Percentiles rank a stretch among this genome's conserved stretches.
Evolutionary conservation across 177 flowering plant genomes (phyloP).

Genomic region (Vitis hybrid): DNA sequence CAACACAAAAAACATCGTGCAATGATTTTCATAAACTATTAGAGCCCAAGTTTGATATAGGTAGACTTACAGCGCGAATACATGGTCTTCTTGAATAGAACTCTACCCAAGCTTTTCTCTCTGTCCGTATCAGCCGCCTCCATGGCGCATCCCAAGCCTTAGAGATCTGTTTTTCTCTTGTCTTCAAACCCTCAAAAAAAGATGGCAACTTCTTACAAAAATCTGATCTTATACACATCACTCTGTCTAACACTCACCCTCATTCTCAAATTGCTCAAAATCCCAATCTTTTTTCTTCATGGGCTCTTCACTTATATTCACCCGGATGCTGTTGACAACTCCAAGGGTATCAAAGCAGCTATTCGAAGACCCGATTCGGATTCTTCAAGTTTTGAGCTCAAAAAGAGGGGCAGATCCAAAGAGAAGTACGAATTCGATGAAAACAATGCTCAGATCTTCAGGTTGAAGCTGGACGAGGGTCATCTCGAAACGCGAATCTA

Average conservation of each 20-base stretch:
- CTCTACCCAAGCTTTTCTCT: no score
- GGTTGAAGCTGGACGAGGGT: slow-evolving; percentile 61
- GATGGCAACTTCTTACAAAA: slow-evolving; percentile 24
- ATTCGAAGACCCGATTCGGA: slow-evolving; percentile 66
- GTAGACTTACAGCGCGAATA: no score
- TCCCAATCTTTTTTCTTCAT: slow-evolving; percentile 64
- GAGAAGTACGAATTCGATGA: slow-evolving; percentile 81
- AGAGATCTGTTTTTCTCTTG: neutral
- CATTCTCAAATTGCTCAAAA: slow-evolving; percentile 43
- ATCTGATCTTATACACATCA: slow-evolving; percentile 44
- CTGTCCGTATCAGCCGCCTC: no score
- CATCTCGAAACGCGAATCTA: slow-evolving; percentile 65
- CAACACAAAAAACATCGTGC: no score
- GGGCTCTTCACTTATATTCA: slow-evolving; percentile 85
- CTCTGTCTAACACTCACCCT: slow-evolving; percentile 47
- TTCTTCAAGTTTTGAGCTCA: slow-evolving; percentile 30
- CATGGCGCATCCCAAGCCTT: neutral
- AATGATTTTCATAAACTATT: no score
- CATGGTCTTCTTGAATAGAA: no score
- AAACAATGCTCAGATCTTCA: slow-evolving; percentile 88
- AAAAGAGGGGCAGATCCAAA: slow-evolving; percentile 52
- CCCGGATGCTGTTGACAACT: slow-evolving; percentile 58
- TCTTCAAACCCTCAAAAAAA: no score
- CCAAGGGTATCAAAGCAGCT: slow-evolving; percentile 54
- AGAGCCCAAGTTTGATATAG: no score